phyloP scores from a whole-genome alignment of 495 filamentous ascomycete genomes.

The Penicillium canariense region DNA sequence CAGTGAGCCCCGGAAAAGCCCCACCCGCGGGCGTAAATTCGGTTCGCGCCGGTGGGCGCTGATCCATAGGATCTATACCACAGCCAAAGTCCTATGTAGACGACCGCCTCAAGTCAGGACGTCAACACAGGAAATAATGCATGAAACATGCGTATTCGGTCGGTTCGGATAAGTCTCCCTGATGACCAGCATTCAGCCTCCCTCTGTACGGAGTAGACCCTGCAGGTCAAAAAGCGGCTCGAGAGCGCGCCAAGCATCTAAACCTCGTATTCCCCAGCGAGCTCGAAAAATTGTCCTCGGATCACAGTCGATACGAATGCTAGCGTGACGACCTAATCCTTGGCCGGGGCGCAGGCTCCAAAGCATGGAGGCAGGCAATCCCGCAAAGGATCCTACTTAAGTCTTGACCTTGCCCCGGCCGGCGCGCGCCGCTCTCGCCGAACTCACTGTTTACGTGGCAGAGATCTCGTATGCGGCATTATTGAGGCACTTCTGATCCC shows the following conservation, averaged over 20 bases:
- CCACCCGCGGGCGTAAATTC: background rate
- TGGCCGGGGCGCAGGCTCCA: constrained; percentile 1
- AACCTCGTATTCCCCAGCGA: constrained; percentile 20
- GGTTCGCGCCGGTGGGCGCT: background rate
- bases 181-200: background rate
- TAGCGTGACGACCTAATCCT: background rate
- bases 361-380: background rate
- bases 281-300: background rate
- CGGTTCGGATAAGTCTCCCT: background rate
- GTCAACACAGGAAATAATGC: background rate
- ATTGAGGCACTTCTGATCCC: background rate
- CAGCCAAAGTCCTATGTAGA: no score
- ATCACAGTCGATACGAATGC: background rate
- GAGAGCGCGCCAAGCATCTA: constrained; percentile 16
- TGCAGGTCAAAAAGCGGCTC: constrained; percentile 9
- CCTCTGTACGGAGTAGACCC: background rate
- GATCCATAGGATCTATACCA: background rate
- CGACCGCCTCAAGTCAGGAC: background rate
- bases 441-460: background rate
- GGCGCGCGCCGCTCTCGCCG: background rate
- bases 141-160: background rate
- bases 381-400: background rate
- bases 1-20: background rate
- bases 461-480: background rate
- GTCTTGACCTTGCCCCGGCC: background rate